Conservation (phyloP, 306 rosid species). For the Cicer arietinum region DNA sequence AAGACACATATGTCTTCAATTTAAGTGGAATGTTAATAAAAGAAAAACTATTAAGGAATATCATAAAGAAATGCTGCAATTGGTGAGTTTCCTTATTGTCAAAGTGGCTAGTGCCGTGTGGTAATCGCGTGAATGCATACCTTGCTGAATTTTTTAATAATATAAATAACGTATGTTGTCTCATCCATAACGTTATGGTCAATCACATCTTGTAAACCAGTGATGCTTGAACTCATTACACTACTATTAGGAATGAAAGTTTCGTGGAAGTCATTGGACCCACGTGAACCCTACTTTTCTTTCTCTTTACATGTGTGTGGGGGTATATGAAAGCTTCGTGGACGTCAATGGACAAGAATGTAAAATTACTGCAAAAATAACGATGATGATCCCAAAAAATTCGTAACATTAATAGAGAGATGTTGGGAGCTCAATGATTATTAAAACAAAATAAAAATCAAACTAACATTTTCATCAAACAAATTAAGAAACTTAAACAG, state of each 20-base stretch:
- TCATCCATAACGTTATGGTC: background rate
- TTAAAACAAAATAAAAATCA: background rate
- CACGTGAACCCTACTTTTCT: no score
- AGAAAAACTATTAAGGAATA: background rate
- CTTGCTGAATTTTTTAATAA: background rate
- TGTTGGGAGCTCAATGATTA: background rate
- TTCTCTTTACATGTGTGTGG: no score
- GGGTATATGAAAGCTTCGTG: no score
- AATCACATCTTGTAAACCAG: background rate
- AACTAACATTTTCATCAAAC: background rate
- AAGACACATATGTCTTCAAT: background rate
- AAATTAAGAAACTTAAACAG: background rate
- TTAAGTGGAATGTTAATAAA: conserved; percentile 1
- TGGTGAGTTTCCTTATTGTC: background rate
- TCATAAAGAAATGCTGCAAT: background rate
- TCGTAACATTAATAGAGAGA: no score
- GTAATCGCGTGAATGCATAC: conserved; percentile 40
- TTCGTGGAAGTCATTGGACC: no score
- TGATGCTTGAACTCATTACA: conserved; percentile 3
- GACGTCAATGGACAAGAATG: no score
- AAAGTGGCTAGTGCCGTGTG: conserved; percentile 24
- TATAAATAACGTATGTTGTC: no score
- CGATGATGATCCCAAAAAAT: no score
- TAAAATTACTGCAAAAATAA: no score
- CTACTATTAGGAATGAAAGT: background rate